Conservation (phyloP, 1,139 yeast species). For the Citeromyces hawaiiensis region DNA sequence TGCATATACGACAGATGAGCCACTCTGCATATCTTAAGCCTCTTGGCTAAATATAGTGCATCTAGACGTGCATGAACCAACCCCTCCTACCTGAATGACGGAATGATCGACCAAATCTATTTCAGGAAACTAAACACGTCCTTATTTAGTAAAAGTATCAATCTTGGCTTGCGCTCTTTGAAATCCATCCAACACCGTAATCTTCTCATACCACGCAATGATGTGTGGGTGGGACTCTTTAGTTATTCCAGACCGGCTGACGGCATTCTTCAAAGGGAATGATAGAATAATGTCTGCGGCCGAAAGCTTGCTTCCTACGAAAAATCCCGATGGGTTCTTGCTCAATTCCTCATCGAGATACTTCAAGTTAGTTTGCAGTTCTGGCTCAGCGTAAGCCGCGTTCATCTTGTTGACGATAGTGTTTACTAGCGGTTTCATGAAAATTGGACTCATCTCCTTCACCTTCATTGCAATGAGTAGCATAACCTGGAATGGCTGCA, state of each 20-base stretch:
- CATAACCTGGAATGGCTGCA: conserved; percentile 31
- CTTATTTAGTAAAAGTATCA: too few species aligned
- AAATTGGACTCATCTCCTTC: conserved; percentile 30
- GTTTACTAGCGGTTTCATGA: conserved; percentile 26
- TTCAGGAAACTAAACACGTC: too few species aligned
- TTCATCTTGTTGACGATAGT: conserved; percentile 29
- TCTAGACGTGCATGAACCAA: too few species aligned
- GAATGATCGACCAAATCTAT: too few species aligned
- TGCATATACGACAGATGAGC: too few species aligned
- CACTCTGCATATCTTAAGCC: too few species aligned
- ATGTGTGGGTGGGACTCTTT: neutral
- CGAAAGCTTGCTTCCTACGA: conserved; percentile 40
- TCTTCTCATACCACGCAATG: neutral
- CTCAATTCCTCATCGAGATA: conserved; percentile 26
- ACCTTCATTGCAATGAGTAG: conserved; percentile 27
- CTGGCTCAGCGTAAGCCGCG: conserved; percentile 27
- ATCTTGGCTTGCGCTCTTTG: neutral
- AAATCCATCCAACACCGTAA: neutral
- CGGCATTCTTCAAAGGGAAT: conserved; percentile 1
- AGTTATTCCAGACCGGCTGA: neutral
- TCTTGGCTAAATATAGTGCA: too few species aligned
- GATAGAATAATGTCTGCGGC: conserved; percentile 38
- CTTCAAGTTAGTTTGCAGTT: conserved; percentile 25
- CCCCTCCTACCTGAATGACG: neutral
- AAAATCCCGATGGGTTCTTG: conserved; percentile 28